Percentiles rank a stretch among this genome's conserved stretches.
Conservation (phyloP, 805 yeast genomes). For the Alloascoidea hylecoeti region DNA sequence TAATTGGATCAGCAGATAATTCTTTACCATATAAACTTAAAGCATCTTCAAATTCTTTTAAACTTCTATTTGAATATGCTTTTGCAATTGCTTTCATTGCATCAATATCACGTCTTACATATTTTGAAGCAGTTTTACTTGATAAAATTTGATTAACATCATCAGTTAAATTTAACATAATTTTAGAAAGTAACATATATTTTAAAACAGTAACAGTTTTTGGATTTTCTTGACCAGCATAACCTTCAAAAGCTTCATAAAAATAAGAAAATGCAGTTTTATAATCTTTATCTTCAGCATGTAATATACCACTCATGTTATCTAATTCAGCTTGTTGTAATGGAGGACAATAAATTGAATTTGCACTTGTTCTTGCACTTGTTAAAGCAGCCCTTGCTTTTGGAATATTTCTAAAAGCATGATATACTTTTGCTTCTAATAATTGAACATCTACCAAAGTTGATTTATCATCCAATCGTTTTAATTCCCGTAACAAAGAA, state of each 20-base stretch:
- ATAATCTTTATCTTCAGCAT: conserved; percentile 94
- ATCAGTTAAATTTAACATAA: conserved; percentile 79
- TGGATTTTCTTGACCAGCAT: conserved; percentile 41
- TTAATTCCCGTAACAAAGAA: conserved; percentile 67
- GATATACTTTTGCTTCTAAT: conserved; percentile 80
- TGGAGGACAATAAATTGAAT: conserved; percentile 92
- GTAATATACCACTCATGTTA: conserved; percentile 86
- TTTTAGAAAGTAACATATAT: conserved; percentile 84
- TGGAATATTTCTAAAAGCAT: conserved; percentile 80
- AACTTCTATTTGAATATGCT: conserved; percentile 81
- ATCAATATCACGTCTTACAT: conserved; percentile 75
- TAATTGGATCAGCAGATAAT: conserved; percentile 74
- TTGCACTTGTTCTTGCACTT: conserved; percentile 95
- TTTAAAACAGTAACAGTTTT: conserved; percentile 67
- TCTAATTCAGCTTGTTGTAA: conserved; percentile 87
- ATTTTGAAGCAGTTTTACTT: conserved; percentile 61
- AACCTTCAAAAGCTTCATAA: conserved; percentile 90
- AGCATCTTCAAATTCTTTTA: conserved; percentile 83
- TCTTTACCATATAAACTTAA: conserved; percentile 57
- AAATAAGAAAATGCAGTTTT: conserved; percentile 93
- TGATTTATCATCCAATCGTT: conserved; percentile 88
- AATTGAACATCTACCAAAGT: conserved; percentile 92
- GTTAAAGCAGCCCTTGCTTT: conserved; percentile 88
- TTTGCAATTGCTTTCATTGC: conserved; percentile 91
- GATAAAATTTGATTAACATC: conserved; percentile 71